Percentiles rank a stretch among this genome's conserved stretches.
Conservation (phyloP, 2,329 filamentous ascomycete genomes). For the Penicillium sp. region DNA sequence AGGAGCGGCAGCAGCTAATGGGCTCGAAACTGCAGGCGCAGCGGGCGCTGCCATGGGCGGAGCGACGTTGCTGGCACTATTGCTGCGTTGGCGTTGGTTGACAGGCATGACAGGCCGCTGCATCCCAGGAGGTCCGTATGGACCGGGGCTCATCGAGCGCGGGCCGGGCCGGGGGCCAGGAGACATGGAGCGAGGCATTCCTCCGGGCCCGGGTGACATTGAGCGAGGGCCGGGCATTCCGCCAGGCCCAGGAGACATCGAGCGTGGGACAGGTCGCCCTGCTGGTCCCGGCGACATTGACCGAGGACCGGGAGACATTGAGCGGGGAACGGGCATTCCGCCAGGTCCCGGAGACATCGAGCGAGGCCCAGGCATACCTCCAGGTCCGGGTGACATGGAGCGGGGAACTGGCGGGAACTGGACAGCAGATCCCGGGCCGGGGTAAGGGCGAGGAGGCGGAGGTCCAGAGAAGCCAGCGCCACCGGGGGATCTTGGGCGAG, state of each 20-base stretch:
- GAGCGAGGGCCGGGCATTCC: conserved; percentile 31
- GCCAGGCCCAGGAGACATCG: conserved; percentile 34
- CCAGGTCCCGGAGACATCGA: conserved; percentile 35
- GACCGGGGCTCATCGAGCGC: conserved; percentile 41
- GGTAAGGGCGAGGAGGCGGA: conserved; percentile 25
- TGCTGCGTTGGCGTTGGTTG: conserved; percentile 42
- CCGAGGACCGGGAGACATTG: conserved; percentile 22
- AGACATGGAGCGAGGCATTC: conserved; percentile 30
- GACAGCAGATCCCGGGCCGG: conserved; percentile 26
- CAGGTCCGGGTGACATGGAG: conserved; percentile 34
- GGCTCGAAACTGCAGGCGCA: conserved; percentile 27
- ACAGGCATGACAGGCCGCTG: conserved; percentile 41
- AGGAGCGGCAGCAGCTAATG: conserved; percentile 23
- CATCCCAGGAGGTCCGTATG: conserved; percentile 42
- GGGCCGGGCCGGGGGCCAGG: conserved; percentile 37
- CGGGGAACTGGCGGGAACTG: conserved; percentile 38
- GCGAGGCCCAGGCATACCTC: conserved; percentile 28
- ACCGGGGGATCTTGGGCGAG: conserved; percentile 47
- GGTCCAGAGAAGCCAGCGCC: conserved; percentile 29
- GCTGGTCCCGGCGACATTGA: conserved; percentile 32
- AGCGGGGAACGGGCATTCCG: conserved; percentile 32
- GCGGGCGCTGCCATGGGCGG: conserved; percentile 18
- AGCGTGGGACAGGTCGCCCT: conserved; percentile 22
- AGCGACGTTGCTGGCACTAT: conserved; percentile 40
- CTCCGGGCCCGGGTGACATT: conserved; percentile 33